A percentile compares a stretch with the other conserved stretches of the same genome.
These are phyloP conservation scores for Royoungia palumana DNA, from an alignment of 768 basidiomycete species.

Conservation along the genomic window DNA sequence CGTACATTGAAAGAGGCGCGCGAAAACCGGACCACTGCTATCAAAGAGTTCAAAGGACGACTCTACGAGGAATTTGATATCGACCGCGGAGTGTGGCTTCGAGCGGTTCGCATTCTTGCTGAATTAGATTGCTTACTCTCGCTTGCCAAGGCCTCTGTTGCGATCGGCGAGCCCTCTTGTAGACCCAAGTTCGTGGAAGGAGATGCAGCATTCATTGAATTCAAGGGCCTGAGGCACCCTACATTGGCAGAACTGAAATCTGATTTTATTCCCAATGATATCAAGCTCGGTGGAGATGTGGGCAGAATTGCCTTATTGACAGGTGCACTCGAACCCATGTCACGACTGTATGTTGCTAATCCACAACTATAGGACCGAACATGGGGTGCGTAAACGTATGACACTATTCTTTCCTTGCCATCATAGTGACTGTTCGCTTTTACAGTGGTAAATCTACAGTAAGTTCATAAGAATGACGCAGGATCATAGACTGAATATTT, in stretches of 20 bases:
- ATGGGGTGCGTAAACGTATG: constrained; percentile 64
- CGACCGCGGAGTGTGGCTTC: constrained; percentile 78
- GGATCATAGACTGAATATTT: constrained; percentile 1
- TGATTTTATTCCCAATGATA: constrained; percentile 91
- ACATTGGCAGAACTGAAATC: constrained; percentile 65
- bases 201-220: constrained; percentile 79
- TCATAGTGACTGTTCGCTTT: neutral
- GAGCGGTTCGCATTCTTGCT: constrained; percentile 80
- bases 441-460: constrained; percentile 75
- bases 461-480: constrained; percentile 9
- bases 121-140: constrained; percentile 97
- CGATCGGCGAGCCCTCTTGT: constrained; percentile 92
- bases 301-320: constrained; percentile 84
- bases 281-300: constrained; percentile 74
- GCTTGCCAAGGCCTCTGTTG: constrained; percentile 82
- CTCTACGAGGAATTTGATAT: constrained; percentile 79
- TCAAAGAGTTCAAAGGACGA: constrained; percentile 80
- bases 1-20: constrained; percentile 89
- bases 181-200: constrained; percentile 84
- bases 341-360: neutral
- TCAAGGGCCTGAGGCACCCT: constrained; percentile 87
- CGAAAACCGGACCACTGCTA: constrained; percentile 75
- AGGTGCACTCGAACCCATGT: constrained; percentile 43
- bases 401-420: neutral
- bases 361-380: constrained; percentile 57